Conservation (phyloP, 1,139 yeast species). For the Geotrichum europaeum region DNA sequence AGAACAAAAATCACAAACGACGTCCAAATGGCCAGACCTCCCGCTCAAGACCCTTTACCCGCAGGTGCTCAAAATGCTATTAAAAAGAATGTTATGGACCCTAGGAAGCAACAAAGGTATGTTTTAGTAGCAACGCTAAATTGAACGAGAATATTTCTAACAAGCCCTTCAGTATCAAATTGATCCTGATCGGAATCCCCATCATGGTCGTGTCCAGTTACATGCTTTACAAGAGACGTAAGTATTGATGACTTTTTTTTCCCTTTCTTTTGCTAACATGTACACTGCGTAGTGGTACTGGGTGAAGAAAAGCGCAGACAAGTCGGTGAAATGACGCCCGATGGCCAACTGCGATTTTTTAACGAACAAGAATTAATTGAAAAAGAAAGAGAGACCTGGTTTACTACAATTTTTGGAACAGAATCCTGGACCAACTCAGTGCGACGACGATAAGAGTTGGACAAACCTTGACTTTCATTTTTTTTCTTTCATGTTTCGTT, state of each 20-base stretch:
- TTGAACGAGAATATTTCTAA: background rate
- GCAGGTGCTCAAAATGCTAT: conserved; percentile 4
- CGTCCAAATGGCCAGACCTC: conserved; percentile 15
- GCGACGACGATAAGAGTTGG: conserved; percentile 4
- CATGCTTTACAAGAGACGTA: conserved; percentile 36
- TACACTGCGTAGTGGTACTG: conserved; percentile 29
- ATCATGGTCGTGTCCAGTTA: conserved; percentile 37
- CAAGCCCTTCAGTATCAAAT: conserved; percentile 29
- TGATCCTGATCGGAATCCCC: conserved; percentile 41
- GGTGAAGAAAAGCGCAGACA: conserved; percentile 45
- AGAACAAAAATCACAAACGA: background rate
- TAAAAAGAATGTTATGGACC: conserved; percentile 12
- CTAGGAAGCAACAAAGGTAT: conserved; percentile 16
- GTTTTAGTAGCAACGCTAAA: background rate
- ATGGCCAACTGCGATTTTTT: conserved; percentile 44
- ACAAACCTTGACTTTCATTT: background rate
- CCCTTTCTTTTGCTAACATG: background rate
- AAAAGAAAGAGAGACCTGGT: conserved; percentile 36
- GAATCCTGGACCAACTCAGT: conserved; percentile 23
- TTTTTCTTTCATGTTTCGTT: background rate
- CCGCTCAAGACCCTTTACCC: conserved; percentile 1
- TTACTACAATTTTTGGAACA: conserved; percentile 41
- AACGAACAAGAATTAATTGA: conserved; percentile 40
- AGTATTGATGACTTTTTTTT: conserved; percentile 17
- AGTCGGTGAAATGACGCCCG: conserved; percentile 45